Conservation (phyloP, 148 eudicot species). For the Arctostaphylos glauca region DNA sequence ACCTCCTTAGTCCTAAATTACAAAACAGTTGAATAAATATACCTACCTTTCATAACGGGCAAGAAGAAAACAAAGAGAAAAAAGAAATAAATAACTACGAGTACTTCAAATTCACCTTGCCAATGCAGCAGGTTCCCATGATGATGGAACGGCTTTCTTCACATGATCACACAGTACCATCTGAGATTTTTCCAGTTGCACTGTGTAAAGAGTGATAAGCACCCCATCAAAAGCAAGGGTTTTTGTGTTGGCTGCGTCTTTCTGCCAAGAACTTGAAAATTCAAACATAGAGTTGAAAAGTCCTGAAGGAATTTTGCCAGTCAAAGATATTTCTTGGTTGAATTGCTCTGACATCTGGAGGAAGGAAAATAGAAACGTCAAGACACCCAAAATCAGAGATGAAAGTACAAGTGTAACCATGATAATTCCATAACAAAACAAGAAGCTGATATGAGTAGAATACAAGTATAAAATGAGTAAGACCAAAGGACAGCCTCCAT, state of each 20-base stretch:
- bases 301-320: slow-evolving; percentile 97
- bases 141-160: slow-evolving; percentile 86
- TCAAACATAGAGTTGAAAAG: slow-evolving; percentile 94
- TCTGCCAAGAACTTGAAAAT: slow-evolving; percentile 92
- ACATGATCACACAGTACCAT: slow-evolving; percentile 81
- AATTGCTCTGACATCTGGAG: slow-evolving; percentile 95
- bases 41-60: not conserved
- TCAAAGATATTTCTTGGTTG: slow-evolving; percentile 85
- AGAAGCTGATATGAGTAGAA: not conserved
- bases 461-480: not conserved
- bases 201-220: slow-evolving; percentile 74
- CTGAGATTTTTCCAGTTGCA: slow-evolving; percentile 88
- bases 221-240: slow-evolving; percentile 94
- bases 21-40: not conserved
- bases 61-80: not conserved
- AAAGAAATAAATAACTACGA: not conserved
- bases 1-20: not conserved
- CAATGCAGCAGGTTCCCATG: slow-evolving; percentile 97
- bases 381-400: not conserved
- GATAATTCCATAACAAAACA: not conserved
- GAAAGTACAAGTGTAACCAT: not conserved
- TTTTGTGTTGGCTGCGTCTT: slow-evolving; percentile 89
- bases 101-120: slow-evolving; percentile 55
- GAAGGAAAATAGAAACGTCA: slow-evolving; percentile 13
- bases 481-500: not conserved